Evolutionary conservation across 208 protist species (phyloP).

Genomic region (Trypanosoma melophagium): DNA sequence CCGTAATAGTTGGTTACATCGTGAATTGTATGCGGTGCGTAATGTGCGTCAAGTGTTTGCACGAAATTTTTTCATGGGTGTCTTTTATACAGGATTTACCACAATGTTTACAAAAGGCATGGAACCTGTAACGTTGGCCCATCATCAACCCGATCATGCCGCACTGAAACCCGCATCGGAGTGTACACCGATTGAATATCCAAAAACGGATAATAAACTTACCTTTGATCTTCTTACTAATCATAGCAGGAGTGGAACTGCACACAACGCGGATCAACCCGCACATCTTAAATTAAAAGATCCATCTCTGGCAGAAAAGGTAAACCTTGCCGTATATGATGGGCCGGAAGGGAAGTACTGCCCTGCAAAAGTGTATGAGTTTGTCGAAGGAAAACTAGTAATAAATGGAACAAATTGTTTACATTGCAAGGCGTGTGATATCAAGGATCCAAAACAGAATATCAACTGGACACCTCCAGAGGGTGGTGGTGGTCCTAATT

Average conservation of each 20-base stretch:
- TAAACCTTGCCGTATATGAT: constrained; percentile 89
- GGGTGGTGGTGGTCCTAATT: constrained; percentile 86
- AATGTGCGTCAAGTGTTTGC: constrained; percentile 94
- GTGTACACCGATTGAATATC: constrained; percentile 92
- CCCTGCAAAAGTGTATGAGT: constrained; percentile 97
- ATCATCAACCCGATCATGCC: constrained; percentile 75
- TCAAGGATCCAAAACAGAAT: constrained; percentile 98
- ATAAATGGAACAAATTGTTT: constrained; percentile 99
- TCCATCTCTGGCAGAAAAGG: constrained; percentile 61
- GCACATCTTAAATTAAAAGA: constrained; percentile 90
- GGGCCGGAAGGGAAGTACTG: constrained; percentile 95
- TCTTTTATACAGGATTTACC: constrained; percentile 85
- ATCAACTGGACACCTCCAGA: constrained; percentile 97
- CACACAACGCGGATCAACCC: constrained; percentile 96
- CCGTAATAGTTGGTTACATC: constrained; percentile 91
- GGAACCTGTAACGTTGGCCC: constrained; percentile 90
- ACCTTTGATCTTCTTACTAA: constrained; percentile 97
- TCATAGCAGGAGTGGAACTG: constrained; percentile 93
- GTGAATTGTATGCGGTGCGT: constrained; percentile 92
- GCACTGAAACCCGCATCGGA: constrained; percentile 72
- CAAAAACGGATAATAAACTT: constrained; percentile 95
- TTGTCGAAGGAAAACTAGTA: constrained; percentile 85
- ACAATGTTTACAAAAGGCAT: constrained; percentile 75
- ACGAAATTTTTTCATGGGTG: constrained; percentile 75
- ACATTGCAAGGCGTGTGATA: constrained; percentile 99